These are phyloP conservation scores for Datisca glomerata DNA, from an alignment of 306 rosid species.

Conservation along the genomic window DNA sequence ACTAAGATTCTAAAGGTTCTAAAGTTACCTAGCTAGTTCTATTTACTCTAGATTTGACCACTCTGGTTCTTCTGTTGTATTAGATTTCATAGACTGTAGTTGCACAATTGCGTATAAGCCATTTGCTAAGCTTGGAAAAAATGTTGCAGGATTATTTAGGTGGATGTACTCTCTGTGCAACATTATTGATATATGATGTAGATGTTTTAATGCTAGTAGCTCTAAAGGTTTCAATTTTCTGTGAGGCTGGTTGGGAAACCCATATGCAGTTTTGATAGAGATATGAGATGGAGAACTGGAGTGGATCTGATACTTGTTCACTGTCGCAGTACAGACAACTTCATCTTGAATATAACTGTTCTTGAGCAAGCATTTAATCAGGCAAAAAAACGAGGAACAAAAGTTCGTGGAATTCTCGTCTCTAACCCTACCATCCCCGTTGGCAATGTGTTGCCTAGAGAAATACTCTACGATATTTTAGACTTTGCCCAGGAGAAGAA, in stretches of 20 bases:
- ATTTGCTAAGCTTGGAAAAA: too few species aligned
- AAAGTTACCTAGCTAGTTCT: too few species aligned
- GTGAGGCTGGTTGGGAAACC: slow-evolving; percentile 16
- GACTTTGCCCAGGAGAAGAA: slow-evolving; percentile 88
- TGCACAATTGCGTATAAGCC: too few species aligned
- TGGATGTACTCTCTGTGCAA: too few species aligned
- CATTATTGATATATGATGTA: too few species aligned
- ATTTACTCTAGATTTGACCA: too few species aligned
- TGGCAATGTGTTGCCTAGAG: slow-evolving; percentile 57
- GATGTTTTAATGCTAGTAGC: too few species aligned
- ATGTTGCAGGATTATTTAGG: too few species aligned
- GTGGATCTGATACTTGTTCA: slow-evolving; percentile 79
- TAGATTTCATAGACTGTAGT: too few species aligned
- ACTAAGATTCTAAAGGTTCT: too few species aligned
- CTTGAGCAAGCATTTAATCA: slow-evolving; percentile 96
- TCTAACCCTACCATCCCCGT: slow-evolving; percentile 83
- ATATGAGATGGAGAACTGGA: slow-evolving; percentile 74
- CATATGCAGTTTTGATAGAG: slow-evolving; percentile 71
- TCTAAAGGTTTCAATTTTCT: too few species aligned
- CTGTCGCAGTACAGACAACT: slow-evolving; percentile 75
- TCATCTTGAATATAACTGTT: slow-evolving; percentile 46
- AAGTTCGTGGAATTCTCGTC: slow-evolving; percentile 72
- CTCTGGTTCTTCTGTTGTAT: too few species aligned
- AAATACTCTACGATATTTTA: slow-evolving; percentile 43
- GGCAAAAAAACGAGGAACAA: slow-evolving; percentile 60